Conservation (phyloP, 2,329 filamentous ascomycete genomes). For the Pseudohalonectria lignicola region DNA sequence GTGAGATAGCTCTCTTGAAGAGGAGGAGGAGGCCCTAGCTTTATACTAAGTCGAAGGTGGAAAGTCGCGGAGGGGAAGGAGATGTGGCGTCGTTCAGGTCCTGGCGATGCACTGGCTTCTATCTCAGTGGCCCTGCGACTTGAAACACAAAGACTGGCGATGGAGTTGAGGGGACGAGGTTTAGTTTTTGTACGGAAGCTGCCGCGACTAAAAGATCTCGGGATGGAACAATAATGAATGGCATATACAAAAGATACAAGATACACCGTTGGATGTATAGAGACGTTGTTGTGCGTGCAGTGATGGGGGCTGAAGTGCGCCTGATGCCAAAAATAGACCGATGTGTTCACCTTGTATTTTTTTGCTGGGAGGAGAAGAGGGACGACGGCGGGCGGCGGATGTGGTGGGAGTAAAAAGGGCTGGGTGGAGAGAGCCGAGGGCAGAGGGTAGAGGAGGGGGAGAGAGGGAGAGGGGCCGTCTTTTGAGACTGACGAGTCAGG, state of each 20-base stretch:
- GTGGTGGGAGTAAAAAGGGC: constrained; percentile 3
- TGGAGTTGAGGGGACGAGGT: neutral
- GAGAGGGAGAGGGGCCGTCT: too few relatives aligned
- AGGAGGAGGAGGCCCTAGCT: too few relatives aligned
- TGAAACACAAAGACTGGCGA: neutral
- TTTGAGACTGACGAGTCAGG: too few relatives aligned
- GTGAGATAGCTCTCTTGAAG: too few relatives aligned
- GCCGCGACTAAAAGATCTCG: too few relatives aligned
- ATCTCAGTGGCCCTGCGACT: too few relatives aligned
- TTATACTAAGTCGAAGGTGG: too few relatives aligned
- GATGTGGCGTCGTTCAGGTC: too few relatives aligned
- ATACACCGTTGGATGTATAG: neutral
- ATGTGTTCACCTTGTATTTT: constrained; percentile 25
- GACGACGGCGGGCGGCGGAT: constrained; percentile 11
- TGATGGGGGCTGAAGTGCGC: neutral
- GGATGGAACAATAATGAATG: neutral
- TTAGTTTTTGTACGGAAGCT: constrained; percentile 1
- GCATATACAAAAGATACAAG: neutral
- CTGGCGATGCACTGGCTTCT: too few relatives aligned
- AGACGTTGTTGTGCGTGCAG: neutral
- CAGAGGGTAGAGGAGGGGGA: neutral
- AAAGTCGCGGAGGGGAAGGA: too few relatives aligned
- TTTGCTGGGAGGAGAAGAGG: constrained; percentile 12
- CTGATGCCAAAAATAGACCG: constrained; percentile 38
- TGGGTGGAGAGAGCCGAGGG: neutral